phyloP scores from a whole-genome alignment of 2,329 filamentous ascomycete genomes.

The Colletotrichum magnum region DNA sequence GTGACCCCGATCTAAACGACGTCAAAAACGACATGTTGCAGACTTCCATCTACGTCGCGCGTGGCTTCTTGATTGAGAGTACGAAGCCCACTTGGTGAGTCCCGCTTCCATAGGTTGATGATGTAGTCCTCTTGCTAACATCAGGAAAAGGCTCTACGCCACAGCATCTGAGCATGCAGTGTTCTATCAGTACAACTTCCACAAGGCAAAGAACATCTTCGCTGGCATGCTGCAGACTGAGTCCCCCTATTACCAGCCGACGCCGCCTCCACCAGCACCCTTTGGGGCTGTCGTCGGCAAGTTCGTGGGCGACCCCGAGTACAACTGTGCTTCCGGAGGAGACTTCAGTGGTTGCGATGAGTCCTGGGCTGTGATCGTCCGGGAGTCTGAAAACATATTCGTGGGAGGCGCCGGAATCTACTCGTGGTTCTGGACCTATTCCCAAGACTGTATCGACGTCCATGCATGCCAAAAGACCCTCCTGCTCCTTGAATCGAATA shows the following conservation, averaged over 20 bases:
- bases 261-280: conserved; percentile 40
- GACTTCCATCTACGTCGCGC: conserved; percentile 52
- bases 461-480: conserved; percentile 46
- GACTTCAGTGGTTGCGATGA: conserved; percentile 42
- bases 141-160: conserved; percentile 53
- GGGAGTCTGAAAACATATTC: conserved; percentile 39
- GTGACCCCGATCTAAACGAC: conserved; percentile 50
- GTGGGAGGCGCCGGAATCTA: conserved; percentile 47
- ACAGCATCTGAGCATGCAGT: conserved; percentile 65
- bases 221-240: conserved; percentile 78
- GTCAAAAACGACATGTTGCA: conserved; percentile 71
- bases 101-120: too few species aligned
- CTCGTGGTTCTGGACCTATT: conserved; percentile 45
- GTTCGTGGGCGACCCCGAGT: conserved; percentile 38
- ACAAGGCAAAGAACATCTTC: conserved; percentile 62
- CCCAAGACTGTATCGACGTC: conserved; percentile 39
- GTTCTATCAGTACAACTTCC: conserved; percentile 67
- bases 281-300: conserved; percentile 35
- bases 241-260: conserved; percentile 72
- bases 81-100: conserved; percentile 44
- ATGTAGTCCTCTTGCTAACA: too few species aligned
- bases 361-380: conserved; percentile 44
- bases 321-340: conserved; percentile 27
- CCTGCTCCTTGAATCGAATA: conserved; percentile 43
- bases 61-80: conserved; percentile 53